Percentiles rank a stretch among this genome's conserved stretches.
phyloP scores from a whole-genome alignment of 495 filamentous ascomycete species.

The Penicillium daleae region DNA sequence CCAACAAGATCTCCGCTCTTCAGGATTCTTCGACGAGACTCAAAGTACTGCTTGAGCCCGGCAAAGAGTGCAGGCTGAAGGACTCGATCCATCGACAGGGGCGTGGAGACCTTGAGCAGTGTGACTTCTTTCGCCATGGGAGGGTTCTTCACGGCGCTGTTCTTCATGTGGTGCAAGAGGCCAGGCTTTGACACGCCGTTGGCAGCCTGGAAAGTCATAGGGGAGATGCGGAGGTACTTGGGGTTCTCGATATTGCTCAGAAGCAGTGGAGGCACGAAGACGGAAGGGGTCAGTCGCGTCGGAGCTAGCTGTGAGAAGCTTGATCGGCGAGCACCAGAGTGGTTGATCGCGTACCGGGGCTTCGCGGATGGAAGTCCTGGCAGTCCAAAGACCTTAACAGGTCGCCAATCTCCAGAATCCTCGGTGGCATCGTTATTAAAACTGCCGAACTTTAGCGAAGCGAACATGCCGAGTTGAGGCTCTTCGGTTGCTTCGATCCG shows the following conservation, averaged over 20 bases:
- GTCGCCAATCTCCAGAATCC: slow-evolving; percentile 65
- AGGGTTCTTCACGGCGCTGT: slow-evolving; percentile 61
- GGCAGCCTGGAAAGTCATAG: slow-evolving; percentile 54
- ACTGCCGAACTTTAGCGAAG: slow-evolving; percentile 53
- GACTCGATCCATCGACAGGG: slow-evolving; percentile 78
- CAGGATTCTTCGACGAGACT: slow-evolving; percentile 73
- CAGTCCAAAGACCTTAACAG: slow-evolving; percentile 84
- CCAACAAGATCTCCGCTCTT: slow-evolving; percentile 86
- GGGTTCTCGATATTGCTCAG: slow-evolving; percentile 80
- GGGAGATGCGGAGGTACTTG: slow-evolving; percentile 72
- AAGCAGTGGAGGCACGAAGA: slow-evolving; percentile 82
- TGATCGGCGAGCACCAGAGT: slow-evolving; percentile 48
- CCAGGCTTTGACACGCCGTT: slow-evolving; percentile 39
- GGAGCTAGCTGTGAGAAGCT: slow-evolving; percentile 55
- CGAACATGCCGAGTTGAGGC: slow-evolving; percentile 58
- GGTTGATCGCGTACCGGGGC: slow-evolving; percentile 57
- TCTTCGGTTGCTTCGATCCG: slow-evolving; percentile 74
- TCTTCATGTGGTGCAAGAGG: slow-evolving; percentile 48
- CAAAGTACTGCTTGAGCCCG: slow-evolving; percentile 84
- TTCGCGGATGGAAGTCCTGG: slow-evolving; percentile 64
- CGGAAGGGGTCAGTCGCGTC: slow-evolving; percentile 55
- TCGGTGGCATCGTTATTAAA: slow-evolving; percentile 51
- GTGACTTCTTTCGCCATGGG: slow-evolving; percentile 90
- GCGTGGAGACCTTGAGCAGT: slow-evolving; percentile 86
- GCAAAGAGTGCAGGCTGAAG: slow-evolving; percentile 83